Evolutionary conservation across 441 rosid species (phyloP).

Genomic region (Adansonia madagascariensis): DNA sequence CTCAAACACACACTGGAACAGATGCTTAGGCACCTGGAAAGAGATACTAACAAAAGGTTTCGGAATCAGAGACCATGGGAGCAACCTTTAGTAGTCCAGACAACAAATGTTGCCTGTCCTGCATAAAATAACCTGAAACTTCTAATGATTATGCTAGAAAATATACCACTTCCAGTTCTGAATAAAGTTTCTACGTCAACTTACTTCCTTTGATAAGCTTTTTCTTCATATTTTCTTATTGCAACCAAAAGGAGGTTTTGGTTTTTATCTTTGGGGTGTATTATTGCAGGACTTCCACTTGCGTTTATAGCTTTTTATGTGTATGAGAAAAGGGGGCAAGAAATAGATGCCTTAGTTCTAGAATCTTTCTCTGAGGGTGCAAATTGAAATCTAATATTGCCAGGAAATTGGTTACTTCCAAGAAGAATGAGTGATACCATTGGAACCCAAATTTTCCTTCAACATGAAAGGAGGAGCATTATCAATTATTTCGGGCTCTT

Average conservation of each 20-base stretch:
- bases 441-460: constrained; percentile 14
- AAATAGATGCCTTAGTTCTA: constrained; percentile 57
- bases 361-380: constrained; percentile 51
- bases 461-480: not conserved
- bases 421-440: constrained; percentile 52
- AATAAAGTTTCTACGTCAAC: not conserved
- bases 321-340: constrained; percentile 75
- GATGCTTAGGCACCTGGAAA: constrained; percentile 13
- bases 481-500: not conserved
- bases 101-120: not conserved
- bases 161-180: not conserved
- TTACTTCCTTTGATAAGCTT: not conserved
- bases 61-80: not conserved
- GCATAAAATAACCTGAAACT: not conserved
- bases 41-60: not conserved
- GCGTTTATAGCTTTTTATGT: constrained; percentile 57
- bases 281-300: constrained; percentile 66
- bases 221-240: constrained; percentile 12
- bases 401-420: constrained; percentile 39
- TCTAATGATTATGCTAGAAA: not conserved
- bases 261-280: not conserved
- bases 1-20: not conserved
- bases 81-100: not conserved
- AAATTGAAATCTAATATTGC: constrained; percentile 49
- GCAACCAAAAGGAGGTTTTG: not conserved